A percentile compares a stretch with the other conserved stretches of the same genome.
Evolutionary conservation across 2,329 filamentous ascomycete genomes (phyloP).

Genomic region (Trichoderma breve): DNA sequence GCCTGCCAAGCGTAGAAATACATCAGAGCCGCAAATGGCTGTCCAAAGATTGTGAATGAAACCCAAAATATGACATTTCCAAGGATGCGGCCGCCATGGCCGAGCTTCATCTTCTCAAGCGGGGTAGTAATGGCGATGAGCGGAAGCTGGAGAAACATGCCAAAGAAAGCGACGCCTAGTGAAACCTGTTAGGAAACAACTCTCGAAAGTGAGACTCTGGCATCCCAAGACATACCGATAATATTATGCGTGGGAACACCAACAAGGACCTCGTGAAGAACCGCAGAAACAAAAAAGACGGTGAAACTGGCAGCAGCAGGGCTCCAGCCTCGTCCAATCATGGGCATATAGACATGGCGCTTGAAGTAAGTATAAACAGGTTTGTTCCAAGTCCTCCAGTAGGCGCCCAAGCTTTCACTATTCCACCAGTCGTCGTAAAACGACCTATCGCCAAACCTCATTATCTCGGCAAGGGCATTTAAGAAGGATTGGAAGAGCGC

Average conservation of each 20-base stretch:
- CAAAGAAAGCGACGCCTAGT: conserved; percentile 81
- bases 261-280: conserved; percentile 89
- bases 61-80: conserved; percentile 97
- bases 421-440: conserved; percentile 99
- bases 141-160: conserved; percentile 91
- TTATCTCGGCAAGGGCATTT: conserved; percentile 87
- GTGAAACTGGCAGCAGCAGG: conserved; percentile 67
- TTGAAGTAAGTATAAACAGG: conserved; percentile 97
- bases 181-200: conserved; percentile 8
- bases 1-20: conserved; percentile 99
- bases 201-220: neutral
- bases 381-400: conserved; percentile 98
- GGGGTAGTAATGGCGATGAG: conserved; percentile 78
- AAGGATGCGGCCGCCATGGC: conserved; percentile 68
- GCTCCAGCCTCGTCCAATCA: conserved; percentile 80
- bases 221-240: conserved; percentile 59
- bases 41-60: conserved; percentile 90
- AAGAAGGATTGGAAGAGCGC: conserved; percentile 90
- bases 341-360: conserved; percentile 84
- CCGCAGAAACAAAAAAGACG: conserved; percentile 84
- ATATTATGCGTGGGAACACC: conserved; percentile 94
- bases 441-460: conserved; percentile 84
- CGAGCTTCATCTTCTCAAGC: conserved; percentile 73
- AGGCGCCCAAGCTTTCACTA: conserved; percentile 75
- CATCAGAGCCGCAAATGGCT: conserved; percentile 85